Percentiles rank a stretch among this genome's conserved stretches.
Conservation (phyloP, 305 asterid genomes). For the Salvia sclarea region DNA sequence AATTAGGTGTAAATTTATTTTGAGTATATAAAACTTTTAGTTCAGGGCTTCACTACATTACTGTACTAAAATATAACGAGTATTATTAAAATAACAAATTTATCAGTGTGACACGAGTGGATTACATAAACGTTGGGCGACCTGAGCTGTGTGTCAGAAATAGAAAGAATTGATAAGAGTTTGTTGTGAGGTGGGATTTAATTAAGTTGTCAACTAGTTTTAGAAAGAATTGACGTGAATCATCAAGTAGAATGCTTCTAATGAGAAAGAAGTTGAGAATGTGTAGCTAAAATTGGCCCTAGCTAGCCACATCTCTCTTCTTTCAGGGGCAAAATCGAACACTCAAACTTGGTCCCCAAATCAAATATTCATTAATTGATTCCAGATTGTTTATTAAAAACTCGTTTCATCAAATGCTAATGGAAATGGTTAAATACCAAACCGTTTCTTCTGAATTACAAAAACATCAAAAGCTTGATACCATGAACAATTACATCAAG, state of each 20-base stretch:
- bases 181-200: not conserved
- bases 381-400: not conserved
- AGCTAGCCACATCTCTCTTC: no score
- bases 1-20: no score
- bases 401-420: not conserved
- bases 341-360: not conserved
- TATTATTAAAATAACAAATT: no score
- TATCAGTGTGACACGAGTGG: no score
- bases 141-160: no score
- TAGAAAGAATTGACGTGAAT: not conserved
- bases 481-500: not conserved
- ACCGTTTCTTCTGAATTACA: no score
- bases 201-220: slow-evolving; percentile 9
- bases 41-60: no score
- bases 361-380: not conserved
- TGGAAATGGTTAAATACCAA: no score
- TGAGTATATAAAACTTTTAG: no score
- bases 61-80: no score
- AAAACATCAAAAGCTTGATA: not conserved
- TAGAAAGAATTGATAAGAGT: not conserved
- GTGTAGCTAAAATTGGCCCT: slow-evolving; percentile 3
- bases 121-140: no score
- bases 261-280: slow-evolving; percentile 26
- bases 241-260: slow-evolving; percentile 31
- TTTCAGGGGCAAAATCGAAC: not conserved